Evolutionary conservation across 106 monocot genomes (phyloP).

Genomic region (Allium cepa): DNA sequence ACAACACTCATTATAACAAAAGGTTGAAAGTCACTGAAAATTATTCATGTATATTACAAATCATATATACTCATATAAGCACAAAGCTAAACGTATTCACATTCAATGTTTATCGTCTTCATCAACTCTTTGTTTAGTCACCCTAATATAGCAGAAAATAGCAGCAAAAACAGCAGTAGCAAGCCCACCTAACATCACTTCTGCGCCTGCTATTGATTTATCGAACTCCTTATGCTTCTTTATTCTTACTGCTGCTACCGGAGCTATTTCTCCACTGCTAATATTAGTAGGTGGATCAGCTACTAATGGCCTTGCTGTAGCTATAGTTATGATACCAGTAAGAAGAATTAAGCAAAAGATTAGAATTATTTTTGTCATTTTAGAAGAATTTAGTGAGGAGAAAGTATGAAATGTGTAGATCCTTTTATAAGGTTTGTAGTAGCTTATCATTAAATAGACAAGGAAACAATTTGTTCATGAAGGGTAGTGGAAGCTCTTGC

Average conservation of each 20-base stretch:
- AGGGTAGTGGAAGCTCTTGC: conserved; percentile 7
- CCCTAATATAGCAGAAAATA: conserved; percentile 41
- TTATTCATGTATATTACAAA: too few species aligned
- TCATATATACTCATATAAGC: too few species aligned
- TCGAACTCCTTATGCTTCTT: conserved; percentile 19
- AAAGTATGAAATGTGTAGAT: not conserved
- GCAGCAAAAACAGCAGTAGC: conserved; percentile 32
- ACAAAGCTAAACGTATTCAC: not conserved
- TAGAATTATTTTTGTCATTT: not conserved
- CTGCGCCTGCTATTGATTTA: conserved; percentile 36
- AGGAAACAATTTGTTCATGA: conserved; percentile 12
- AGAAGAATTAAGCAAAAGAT: conserved; percentile 19
- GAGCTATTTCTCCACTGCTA: not conserved
- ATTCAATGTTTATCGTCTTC: conserved; percentile 12
- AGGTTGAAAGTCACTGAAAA: too few species aligned
- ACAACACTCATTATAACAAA: too few species aligned
- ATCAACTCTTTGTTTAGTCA: conserved; percentile 25
- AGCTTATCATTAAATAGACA: conserved; percentile 6
- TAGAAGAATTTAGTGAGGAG: not conserved
- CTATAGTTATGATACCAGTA: conserved; percentile 13
- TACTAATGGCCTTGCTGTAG: conserved; percentile 19
- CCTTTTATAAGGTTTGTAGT: conserved; percentile 9
- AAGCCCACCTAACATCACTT: conserved; percentile 38
- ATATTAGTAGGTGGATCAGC: conserved; percentile 19
- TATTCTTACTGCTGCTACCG: conserved; percentile 10